Percentiles rank a stretch among this genome's conserved stretches.
phyloP scores from a whole-genome alignment of 2,329 filamentous ascomycete species.

The Claviceps maximensis region DNA sequence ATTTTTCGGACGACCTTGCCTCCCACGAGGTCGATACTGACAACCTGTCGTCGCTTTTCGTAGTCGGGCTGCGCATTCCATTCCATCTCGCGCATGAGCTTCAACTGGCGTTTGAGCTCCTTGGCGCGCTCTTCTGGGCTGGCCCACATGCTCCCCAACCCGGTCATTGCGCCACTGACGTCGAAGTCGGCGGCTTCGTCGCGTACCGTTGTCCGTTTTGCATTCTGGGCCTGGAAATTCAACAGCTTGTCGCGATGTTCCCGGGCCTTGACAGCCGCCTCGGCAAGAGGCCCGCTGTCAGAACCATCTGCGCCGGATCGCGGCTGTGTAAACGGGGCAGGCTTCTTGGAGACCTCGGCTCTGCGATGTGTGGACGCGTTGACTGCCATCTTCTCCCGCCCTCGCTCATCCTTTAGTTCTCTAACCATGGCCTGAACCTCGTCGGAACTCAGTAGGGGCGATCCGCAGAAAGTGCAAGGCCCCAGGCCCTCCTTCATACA shows the following conservation, averaged over 20 bases:
- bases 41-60: conserved; percentile 73
- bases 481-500: conserved; percentile 90
- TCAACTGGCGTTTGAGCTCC: conserved; percentile 77
- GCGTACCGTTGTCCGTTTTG: conserved; percentile 66
- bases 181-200: conserved; percentile 66
- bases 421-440: conserved; percentile 80
- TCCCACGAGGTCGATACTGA: conserved; percentile 71
- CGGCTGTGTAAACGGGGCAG: conserved; percentile 44
- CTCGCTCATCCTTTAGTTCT: conserved; percentile 72
- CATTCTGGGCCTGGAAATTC: conserved; percentile 74
- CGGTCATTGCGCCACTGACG: conserved; percentile 30
- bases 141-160: conserved; percentile 57
- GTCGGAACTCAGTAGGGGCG: conserved; percentile 53
- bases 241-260: conserved; percentile 73
- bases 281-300: conserved; percentile 27
- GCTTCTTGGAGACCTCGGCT: conserved; percentile 49
- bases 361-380: conserved; percentile 60
- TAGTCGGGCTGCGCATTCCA: conserved; percentile 77
- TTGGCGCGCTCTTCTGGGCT: conserved; percentile 68
- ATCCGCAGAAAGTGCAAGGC: conserved; percentile 82
- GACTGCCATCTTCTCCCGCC: conserved; percentile 70
- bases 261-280: conserved; percentile 55
- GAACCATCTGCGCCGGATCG: conserved; percentile 18
- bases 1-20: conserved; percentile 65
- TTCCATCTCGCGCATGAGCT: conserved; percentile 69